phyloP scores from a whole-genome alignment of 2,329 filamentous ascomycete species.

The Rachicladosporium sp. region DNA sequence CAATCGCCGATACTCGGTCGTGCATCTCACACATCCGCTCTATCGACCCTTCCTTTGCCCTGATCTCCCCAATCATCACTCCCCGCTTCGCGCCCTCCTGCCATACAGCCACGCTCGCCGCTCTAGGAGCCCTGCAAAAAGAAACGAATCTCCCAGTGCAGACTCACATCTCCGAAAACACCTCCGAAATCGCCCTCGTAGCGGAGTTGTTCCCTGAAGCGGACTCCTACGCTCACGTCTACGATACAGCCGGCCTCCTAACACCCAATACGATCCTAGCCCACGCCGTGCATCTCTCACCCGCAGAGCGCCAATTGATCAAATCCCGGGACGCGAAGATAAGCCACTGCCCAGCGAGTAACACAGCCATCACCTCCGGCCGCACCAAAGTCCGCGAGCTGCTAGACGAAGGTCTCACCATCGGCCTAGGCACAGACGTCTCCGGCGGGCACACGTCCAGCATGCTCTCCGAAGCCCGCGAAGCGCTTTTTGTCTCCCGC shows the following conservation, averaged over 20 bases:
- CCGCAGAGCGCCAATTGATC: slow-evolving; percentile 55
- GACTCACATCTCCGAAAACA: slow-evolving; percentile 84
- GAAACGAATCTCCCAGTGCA: slow-evolving; percentile 59
- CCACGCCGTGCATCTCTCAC: slow-evolving; percentile 66
- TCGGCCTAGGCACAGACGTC: slow-evolving; percentile 85
- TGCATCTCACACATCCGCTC: slow-evolving; percentile 45
- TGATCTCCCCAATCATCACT: slow-evolving; percentile 72
- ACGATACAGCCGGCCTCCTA: slow-evolving; percentile 61
- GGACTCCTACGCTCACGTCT: slow-evolving; percentile 60
- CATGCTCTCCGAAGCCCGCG: slow-evolving; percentile 70
- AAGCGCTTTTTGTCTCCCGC: slow-evolving; percentile 67
- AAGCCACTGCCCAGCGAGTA: slow-evolving; percentile 81
- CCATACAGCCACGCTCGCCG: slow-evolving; percentile 41
- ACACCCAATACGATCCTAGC: slow-evolving; percentile 66
- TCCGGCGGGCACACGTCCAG: slow-evolving; percentile 75
- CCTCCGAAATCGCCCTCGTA: slow-evolving; percentile 60
- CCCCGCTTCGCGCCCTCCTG: slow-evolving; percentile 50
- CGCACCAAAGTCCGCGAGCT: slow-evolving; percentile 65
- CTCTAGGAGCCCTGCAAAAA: slow-evolving; percentile 52
- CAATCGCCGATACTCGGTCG: slow-evolving; percentile 39
- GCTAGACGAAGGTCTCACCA: slow-evolving; percentile 59
- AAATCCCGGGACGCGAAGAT: slow-evolving; percentile 51
- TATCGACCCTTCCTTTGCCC: slow-evolving; percentile 51
- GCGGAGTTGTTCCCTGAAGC: slow-evolving; percentile 52
- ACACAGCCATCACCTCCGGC: slow-evolving; percentile 70